These are phyloP conservation scores for Ammopiptanthus mongolicus DNA, from an alignment of 306 rosid species.

Conservation along the genomic window DNA sequence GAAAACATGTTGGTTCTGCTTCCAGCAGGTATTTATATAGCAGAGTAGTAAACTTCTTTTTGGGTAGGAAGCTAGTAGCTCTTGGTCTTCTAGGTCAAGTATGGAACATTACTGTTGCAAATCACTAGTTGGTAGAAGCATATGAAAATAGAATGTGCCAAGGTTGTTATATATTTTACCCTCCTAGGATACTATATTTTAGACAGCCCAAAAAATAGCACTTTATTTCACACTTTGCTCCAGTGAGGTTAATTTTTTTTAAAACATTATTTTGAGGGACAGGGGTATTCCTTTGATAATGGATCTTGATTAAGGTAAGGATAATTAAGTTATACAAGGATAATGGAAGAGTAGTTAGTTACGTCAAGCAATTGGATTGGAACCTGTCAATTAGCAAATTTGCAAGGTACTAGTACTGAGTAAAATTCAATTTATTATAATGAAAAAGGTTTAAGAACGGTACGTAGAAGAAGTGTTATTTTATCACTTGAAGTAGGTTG, in stretches of 20 bases:
- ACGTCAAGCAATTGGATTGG: constrained; percentile 13
- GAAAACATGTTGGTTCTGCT: too few relatives aligned
- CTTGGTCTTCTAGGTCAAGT: too few relatives aligned
- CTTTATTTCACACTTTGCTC: neutral
- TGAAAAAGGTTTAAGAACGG: neutral
- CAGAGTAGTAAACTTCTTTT: too few relatives aligned
- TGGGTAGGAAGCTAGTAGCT: too few relatives aligned
- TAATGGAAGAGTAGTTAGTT: neutral
- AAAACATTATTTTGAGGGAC: neutral
- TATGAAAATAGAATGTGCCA: too few relatives aligned
- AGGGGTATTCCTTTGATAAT: neutral
- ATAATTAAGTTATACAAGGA: neutral
- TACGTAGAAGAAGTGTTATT: neutral
- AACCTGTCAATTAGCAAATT: neutral
- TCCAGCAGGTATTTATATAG: too few relatives aligned
- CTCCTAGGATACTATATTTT: neutral
- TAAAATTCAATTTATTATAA: neutral
- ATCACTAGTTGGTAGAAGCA: too few relatives aligned
- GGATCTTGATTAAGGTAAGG: neutral
- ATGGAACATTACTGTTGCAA: too few relatives aligned
- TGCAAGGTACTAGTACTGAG: neutral
- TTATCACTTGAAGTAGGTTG: neutral
- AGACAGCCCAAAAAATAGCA: neutral
- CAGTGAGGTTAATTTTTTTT: neutral
- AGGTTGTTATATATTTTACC: constrained; percentile 27